phyloP scores from a whole-genome alignment of 768 basidiomycete genomes.

The Lactarius pseudohatsudake region DNA sequence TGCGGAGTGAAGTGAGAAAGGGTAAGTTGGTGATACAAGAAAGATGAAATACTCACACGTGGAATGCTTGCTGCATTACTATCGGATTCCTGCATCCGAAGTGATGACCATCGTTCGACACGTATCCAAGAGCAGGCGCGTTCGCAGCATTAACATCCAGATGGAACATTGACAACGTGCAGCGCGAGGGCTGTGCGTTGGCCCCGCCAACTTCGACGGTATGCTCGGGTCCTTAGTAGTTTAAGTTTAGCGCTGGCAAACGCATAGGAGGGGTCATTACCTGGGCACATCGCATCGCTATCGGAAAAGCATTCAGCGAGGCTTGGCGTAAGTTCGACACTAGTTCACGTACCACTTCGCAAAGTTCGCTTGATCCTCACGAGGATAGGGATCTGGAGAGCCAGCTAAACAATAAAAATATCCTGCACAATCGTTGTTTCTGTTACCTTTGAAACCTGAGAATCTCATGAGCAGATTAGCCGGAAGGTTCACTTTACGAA shows the following conservation, averaged over 20 bases:
- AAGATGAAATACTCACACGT: conserved; percentile 43
- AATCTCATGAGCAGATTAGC: not conserved
- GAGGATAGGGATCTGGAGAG: conserved; percentile 53
- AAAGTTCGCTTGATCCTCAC: conserved; percentile 53
- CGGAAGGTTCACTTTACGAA: conserved; percentile 31
- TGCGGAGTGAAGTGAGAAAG: conserved; percentile 23
- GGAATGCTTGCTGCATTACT: conserved; percentile 53
- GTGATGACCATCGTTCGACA: conserved; percentile 55
- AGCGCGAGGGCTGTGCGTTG: conserved; percentile 50
- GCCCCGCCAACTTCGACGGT: conserved; percentile 37
- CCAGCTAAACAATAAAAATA: not conserved
- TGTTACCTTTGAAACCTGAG: conserved; percentile 53
- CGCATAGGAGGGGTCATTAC: conserved; percentile 32
- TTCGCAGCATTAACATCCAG: conserved; percentile 33
- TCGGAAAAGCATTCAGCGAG: conserved; percentile 1
- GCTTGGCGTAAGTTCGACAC: conserved; percentile 34
- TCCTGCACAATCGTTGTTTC: not conserved
- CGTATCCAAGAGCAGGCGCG: conserved; percentile 41
- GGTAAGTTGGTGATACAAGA: not conserved
- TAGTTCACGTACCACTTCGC: conserved; percentile 39
- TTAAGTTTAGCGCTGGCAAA: not conserved
- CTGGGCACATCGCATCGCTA: conserved; percentile 52
- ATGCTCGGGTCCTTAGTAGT: conserved; percentile 49
- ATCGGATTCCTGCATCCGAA: conserved; percentile 55
- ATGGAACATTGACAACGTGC: conserved; percentile 54